phyloP scores from a whole-genome alignment of 2,329 filamentous ascomycete species.

The Thielaviopsis populi region DNA sequence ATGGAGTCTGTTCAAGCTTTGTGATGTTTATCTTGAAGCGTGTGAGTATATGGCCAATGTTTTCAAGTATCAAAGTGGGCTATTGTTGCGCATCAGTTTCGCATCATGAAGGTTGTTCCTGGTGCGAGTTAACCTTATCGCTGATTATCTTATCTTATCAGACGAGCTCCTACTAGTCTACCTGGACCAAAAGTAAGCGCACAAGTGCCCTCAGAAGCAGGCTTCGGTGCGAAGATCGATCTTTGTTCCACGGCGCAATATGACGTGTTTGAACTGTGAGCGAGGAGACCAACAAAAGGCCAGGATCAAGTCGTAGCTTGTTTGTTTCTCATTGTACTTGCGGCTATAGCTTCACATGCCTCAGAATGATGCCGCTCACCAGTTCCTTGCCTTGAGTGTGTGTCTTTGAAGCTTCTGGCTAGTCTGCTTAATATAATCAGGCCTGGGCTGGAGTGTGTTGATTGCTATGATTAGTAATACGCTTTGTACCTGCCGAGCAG shows the following conservation, averaged over 20 bases:
- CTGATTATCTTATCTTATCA: neutral
- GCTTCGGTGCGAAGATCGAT: neutral
- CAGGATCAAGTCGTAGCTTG: neutral
- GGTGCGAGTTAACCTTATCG: neutral
- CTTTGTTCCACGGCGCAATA: neutral
- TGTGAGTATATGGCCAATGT: neutral
- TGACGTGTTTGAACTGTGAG: neutral
- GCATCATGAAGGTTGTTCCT: too few relatives aligned
- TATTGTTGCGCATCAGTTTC: too few relatives aligned
- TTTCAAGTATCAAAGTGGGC: too few relatives aligned
- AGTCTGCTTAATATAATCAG: neutral
- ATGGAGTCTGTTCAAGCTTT: neutral
- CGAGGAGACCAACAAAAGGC: neutral
- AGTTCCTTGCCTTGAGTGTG: too few relatives aligned
- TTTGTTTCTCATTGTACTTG: neutral
- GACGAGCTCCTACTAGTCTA: neutral
- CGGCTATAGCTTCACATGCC: neutral
- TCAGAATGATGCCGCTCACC: neutral
- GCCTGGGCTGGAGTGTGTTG: too few relatives aligned
- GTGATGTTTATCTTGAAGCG: neutral
- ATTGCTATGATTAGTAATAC: conserved; percentile 1
- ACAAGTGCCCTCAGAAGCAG: neutral
- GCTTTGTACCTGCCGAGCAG: neutral
- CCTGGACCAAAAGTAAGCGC: neutral
- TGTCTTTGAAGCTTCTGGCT: neutral